Evolutionary conservation across 805 yeast species (phyloP).

Genomic region (Candida tammaniensis): DNA sequence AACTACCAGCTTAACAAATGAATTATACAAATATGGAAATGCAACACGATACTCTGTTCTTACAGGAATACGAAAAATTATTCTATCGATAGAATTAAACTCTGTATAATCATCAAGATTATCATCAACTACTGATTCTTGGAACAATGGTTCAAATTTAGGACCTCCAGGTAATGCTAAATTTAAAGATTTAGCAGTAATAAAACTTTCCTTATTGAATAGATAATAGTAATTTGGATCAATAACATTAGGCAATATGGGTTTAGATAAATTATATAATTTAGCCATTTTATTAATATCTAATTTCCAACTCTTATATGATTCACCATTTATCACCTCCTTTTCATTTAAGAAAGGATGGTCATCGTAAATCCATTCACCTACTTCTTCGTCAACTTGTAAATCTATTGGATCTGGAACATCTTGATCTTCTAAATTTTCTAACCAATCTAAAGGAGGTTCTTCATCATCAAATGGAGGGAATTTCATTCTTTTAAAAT

Average conservation of each 20-base stretch:
- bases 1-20: constrained; percentile 64
- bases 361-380: constrained; percentile 80
- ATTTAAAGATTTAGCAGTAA: constrained; percentile 89
- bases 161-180: constrained; percentile 94
- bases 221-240: constrained; percentile 65
- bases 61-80: constrained; percentile 74
- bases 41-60: constrained; percentile 85
- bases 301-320: constrained; percentile 72
- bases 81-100: constrained; percentile 84
- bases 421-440: constrained; percentile 69
- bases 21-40: constrained; percentile 80
- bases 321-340: constrained; percentile 65
- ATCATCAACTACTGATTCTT: constrained; percentile 54
- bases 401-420: constrained; percentile 69
- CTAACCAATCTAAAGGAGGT: constrained; percentile 83
- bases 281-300: constrained; percentile 60
- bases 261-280: constrained; percentile 66
- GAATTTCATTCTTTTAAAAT: constrained; percentile 86
- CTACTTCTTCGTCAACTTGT: constrained; percentile 59
- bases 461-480: constrained; percentile 99
- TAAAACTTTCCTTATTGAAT: constrained; percentile 76
- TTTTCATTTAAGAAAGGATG: constrained; percentile 64
- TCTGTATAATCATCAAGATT: constrained; percentile 80
- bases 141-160: constrained; percentile 81
- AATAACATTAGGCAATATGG: constrained; percentile 56